A percentile compares a stretch with the other conserved stretches of the same genome.
These are phyloP conservation scores for Silene uniflora DNA, from an alignment of 148 eudicot species.

Conservation along the genomic window DNA sequence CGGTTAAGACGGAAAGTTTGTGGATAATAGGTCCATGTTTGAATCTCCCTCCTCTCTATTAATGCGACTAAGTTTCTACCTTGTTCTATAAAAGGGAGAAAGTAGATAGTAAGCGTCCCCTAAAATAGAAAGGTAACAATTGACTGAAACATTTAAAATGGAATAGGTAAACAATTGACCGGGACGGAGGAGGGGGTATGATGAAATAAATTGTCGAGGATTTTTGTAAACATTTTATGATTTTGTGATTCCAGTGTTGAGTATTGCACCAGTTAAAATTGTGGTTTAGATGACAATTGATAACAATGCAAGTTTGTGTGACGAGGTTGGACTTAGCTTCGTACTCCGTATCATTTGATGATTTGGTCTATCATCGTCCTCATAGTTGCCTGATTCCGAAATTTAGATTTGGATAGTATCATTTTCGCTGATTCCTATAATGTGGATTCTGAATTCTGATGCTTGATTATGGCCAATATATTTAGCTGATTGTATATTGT, in stretches of 20 bases:
- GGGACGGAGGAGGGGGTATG: no score
- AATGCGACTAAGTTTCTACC: no score
- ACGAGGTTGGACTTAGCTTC: neutral
- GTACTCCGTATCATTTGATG: neutral
- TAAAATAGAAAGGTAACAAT: no score
- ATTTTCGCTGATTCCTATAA: neutral
- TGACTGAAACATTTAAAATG: no score
- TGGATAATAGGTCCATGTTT: no score
- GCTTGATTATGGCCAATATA: neutral
- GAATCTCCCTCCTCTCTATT: no score
- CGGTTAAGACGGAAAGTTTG: no score
- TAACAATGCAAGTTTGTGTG: neutral
- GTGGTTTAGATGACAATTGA: neutral
- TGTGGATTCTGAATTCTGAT: neutral
- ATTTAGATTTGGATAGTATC: neutral
- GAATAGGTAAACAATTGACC: no score
- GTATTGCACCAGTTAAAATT: neutral
- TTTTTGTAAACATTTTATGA: neutral
- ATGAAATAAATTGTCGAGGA: no score
- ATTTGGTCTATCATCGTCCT: neutral
- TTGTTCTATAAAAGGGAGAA: no score
- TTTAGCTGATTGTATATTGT: constrained; percentile 17
- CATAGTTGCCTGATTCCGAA: neutral
- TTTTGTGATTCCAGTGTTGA: neutral
- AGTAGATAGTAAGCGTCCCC: no score